Percentiles rank a stretch among this genome's conserved stretches.
Evolutionary conservation across 257 asterid genomes (phyloP).

Genomic region (Penstemon newberryi): DNA sequence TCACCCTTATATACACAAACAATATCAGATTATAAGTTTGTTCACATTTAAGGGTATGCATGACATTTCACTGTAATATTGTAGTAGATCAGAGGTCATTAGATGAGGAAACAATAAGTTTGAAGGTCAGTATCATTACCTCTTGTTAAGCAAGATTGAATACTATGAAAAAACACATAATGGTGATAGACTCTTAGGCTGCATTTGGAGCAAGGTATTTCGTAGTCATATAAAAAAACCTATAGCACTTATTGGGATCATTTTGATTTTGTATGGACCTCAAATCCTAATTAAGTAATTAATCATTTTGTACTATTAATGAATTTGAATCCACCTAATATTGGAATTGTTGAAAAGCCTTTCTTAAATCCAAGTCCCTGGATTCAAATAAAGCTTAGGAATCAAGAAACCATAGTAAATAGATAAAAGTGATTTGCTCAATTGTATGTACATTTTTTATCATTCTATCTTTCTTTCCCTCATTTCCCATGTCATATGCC

Average conservation of each 20-base stretch:
- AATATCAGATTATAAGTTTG: not conserved
- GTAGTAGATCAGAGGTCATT: not conserved
- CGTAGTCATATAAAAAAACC: no score
- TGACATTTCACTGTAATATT: not conserved
- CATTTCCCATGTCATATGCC: not conserved
- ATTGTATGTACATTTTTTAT: not conserved
- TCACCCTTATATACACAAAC: not conserved
- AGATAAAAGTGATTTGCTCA: not conserved
- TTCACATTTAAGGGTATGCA: not conserved
- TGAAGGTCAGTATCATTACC: not conserved
- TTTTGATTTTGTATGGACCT: no score
- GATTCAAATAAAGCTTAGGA: not conserved
- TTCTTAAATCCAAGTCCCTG: no score
- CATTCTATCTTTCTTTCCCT: not conserved
- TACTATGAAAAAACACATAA: not conserved
- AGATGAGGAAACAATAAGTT: not conserved
- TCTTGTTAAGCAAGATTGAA: constrained; percentile 13
- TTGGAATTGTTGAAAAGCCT: no score
- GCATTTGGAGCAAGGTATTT: no score
- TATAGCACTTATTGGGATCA: no score
- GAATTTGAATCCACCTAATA: no score
- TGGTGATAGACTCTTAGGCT: no score
- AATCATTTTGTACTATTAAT: no score
- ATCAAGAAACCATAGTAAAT: constrained; percentile 1
- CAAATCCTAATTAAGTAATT: no score